Evolutionary conservation across 306 rosid genomes (phyloP).

Genomic region (Quercus gilva): DNA sequence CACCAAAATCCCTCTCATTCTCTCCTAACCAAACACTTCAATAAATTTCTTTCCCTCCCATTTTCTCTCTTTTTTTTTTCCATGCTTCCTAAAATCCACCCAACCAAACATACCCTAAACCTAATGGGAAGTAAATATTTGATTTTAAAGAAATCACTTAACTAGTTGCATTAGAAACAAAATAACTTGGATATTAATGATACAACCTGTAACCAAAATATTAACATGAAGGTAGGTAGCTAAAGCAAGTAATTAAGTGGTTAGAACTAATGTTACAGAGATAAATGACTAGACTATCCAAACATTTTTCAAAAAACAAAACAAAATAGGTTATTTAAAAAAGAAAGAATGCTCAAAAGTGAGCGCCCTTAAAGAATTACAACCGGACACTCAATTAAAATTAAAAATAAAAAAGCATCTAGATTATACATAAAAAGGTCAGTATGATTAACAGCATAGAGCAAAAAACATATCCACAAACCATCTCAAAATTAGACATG

Average conservation of each 20-base stretch:
- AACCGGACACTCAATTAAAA: too few relatives aligned
- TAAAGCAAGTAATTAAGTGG: not conserved
- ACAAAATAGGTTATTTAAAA: too few relatives aligned
- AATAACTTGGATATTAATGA: not conserved
- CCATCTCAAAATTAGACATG: not conserved
- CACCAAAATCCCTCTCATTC: too few relatives aligned
- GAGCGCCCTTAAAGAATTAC: too few relatives aligned
- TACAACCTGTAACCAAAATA: not conserved
- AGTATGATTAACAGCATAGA: not conserved
- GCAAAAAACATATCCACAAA: not conserved
- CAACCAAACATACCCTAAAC: not conserved
- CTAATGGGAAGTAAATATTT: not conserved
- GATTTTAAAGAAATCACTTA: not conserved
- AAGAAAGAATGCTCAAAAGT: too few relatives aligned
- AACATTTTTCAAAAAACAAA: not conserved
- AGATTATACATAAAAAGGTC: not conserved
- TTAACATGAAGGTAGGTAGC: not conserved
- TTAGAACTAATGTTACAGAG: not conserved
- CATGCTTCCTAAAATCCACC: too few relatives aligned
- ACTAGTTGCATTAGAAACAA: not conserved
- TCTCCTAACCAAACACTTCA: too few relatives aligned
- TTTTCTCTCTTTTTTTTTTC: too few relatives aligned
- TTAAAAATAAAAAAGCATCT: not conserved
- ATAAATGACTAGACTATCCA: not conserved
- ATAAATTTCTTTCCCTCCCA: too few relatives aligned